Base-by-base conservation (phyloP, 176 grass and related monocot genomes). In the Aegilops speltoides region DNA sequence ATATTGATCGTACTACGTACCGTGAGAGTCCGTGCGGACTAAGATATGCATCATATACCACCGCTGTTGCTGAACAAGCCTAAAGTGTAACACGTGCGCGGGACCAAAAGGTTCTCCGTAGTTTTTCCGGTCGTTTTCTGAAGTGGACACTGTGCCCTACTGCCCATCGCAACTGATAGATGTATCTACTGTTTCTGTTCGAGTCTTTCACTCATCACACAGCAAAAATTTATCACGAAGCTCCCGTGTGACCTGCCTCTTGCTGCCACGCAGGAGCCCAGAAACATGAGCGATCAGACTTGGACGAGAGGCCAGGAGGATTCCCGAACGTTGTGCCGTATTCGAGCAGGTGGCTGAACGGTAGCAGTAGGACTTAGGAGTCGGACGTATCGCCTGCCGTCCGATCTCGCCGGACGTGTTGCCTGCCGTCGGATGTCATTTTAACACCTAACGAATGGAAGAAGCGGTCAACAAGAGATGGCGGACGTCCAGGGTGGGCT, bases 241-340 rank as follows among this genome's bases (percentile, higher is more conserved):
- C 60, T 66, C 79, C 3, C 43, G 24, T 82, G 79, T 24, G 29
- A 38, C 59, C 15, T 4, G 25, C 33, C 15, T 11, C 64, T 36
- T 13, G 10, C 24, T 12, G 80, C 62, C 80, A 88, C 46, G 33
- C 8, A 60, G 72, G 46, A 29, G 22, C 3, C 26, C 10, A 11
- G 7, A 56, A 3, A 24, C 25, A 41, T 36, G 7, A 32, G 41
- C 11, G 20, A 22, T 31, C 5, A 7, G 11, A 0, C 62, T 7
- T 6, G 3, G 31, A 28, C 29, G 81, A 84, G 54, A 73, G 68
- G 22, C 65, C 66, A 84, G 12, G 76, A 85, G 38, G 16, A 16
- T 75, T 85, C 87, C 59, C 19, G 68, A 89, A 85, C 4, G 23
- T 15, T 38, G 76, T 85, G 65, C 23, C 52, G 7, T 54, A 69